Evolutionary conservation across 2,329 filamentous ascomycete genomes (phyloP).

Genomic region (Aulographum hederae): DNA sequence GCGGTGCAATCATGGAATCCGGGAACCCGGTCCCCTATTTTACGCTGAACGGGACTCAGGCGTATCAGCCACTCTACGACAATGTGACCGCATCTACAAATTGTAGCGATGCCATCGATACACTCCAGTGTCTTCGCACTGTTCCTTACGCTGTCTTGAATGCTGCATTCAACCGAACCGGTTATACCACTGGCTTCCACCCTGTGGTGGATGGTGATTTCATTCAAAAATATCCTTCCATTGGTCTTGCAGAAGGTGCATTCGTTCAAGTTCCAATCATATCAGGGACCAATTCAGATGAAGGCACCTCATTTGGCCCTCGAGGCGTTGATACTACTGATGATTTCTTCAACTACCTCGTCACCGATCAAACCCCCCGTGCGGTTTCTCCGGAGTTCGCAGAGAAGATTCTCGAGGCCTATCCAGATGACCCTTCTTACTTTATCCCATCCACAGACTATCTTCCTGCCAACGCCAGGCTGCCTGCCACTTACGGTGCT

Average conservation of each 20-base stretch:
- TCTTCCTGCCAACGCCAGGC: slow-evolving; percentile 5
- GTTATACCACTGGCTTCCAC: slow-evolving; percentile 13
- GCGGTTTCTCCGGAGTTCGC: slow-evolving; percentile 1
- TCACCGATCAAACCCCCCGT: slow-evolving; percentile 15
- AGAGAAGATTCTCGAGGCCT: slow-evolving; percentile 1
- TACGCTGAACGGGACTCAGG: slow-evolving; percentile 4
- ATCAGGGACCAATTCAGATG: slow-evolving; percentile 45
- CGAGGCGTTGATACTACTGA: slow-evolving; percentile 34
- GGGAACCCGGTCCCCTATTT: slow-evolving; percentile 19
- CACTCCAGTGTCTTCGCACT: slow-evolving; percentile 32
- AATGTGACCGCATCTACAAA: slow-evolving; percentile 38
- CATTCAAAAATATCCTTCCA: slow-evolving; percentile 31
- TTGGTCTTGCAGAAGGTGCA: slow-evolving; percentile 35
- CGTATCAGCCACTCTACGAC: slow-evolving; percentile 42
- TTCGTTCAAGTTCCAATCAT: slow-evolving; percentile 49
- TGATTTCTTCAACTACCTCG: slow-evolving; percentile 29
- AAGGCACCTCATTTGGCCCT: slow-evolving; percentile 39
- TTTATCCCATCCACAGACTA: slow-evolving; percentile 1
- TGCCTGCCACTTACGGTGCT: slow-evolving; percentile 8
- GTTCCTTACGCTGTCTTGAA: slow-evolving; percentile 42
- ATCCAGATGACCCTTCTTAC: slow-evolving; percentile 3
- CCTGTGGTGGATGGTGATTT: slow-evolving; percentile 38
- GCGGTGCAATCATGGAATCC: slow-evolving; percentile 26
- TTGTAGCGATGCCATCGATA: slow-evolving; percentile 29
- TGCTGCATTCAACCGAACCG: slow-evolving; percentile 27